phyloP scores from a whole-genome alignment of 176 grass and related monocot genomes.

The Triticum turgidum region DNA sequence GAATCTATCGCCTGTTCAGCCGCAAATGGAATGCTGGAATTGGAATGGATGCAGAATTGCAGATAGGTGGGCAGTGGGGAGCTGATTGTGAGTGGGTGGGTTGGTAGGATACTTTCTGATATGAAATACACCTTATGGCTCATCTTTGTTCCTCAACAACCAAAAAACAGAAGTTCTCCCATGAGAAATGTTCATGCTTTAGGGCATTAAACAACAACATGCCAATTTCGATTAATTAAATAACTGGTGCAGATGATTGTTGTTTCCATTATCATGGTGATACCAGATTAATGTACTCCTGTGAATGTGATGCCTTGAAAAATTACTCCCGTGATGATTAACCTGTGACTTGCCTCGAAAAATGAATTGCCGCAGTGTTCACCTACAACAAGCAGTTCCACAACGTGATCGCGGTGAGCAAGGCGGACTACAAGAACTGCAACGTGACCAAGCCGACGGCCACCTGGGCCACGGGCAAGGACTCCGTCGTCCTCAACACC shows the following conservation, averaged over 20 bases:
- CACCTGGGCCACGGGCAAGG: constrained; percentile 73
- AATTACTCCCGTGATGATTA: not conserved
- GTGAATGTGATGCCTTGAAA: too few relatives aligned
- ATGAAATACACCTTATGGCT: not conserved
- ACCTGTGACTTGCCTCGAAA: not conserved
- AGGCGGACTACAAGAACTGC: constrained; percentile 65
- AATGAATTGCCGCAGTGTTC: constrained; percentile 51
- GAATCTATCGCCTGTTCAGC: too few relatives aligned
- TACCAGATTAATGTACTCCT: not conserved
- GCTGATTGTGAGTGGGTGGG: not conserved
- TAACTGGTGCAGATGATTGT: not conserved
- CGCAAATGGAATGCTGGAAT: too few relatives aligned
- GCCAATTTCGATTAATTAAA: not conserved
- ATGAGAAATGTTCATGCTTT: constrained; percentile 4
- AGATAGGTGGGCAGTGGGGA: not conserved
- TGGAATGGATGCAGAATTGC: not conserved
- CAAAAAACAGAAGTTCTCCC: not conserved
- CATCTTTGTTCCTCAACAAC: not conserved
- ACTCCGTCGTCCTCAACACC: constrained; percentile 65
- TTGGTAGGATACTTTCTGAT: constrained; percentile 21
- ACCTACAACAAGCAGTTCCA: constrained; percentile 81
- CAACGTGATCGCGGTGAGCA: constrained; percentile 82
- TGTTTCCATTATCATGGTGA: constrained; percentile 3
- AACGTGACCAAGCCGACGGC: constrained; percentile 44
- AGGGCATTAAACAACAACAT: not conserved